Base-by-base conservation (phyloP, 148 eudicot species). In the Diospyros lotus region DNA sequence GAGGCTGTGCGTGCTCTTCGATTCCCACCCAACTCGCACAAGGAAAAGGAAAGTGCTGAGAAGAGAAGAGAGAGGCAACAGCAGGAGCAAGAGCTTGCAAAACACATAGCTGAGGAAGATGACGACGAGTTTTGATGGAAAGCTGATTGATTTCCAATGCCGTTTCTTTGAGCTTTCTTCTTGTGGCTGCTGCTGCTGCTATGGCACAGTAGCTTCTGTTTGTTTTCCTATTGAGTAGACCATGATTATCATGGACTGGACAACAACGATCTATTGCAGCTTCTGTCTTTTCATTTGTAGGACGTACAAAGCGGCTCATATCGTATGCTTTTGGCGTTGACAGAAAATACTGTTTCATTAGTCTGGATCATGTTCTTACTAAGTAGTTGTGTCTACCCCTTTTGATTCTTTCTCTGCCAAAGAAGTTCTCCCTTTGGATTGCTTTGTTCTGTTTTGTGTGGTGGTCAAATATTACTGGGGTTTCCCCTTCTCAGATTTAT, bases 21-120 rank as follows among this genome's bases (percentile, higher is more conserved):
- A 44, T 94, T 88, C 74, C 98, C 97, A 0, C 93, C 96, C 1
- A 92, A 92, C 73, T 90, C 98, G 0, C 89, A 94, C 84, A 90
- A 92, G 80, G 98, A 94, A 14, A 93, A 93, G 74, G 98, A 91
- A 58, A 89, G 89, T 75, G 98, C 97, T 13, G 98, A 94, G 83
- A 94, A 94, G 93, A 94, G 98, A 75, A 90, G 97, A 71, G 98
- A 94, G 82, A 84, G 98, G 68, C 98, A 91, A 48, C 95, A 90
- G 53, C 98, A 94, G 76, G 98, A 94, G 82, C 98, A 94, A 69
- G 98, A 94, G 80, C 97, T 94, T 73, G 98, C 98, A 6, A 85
- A 94, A 79, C 96, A 92, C 74, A 94, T 94, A 73, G 97, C 98
- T 4, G 97, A 94, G 80, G 98, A 94, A 75, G 98, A 94, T 66